These are phyloP conservation scores for Penicillium lividum DNA, from an alignment of 495 filamentous ascomycete genomes.

Conservation along the genomic window DNA sequence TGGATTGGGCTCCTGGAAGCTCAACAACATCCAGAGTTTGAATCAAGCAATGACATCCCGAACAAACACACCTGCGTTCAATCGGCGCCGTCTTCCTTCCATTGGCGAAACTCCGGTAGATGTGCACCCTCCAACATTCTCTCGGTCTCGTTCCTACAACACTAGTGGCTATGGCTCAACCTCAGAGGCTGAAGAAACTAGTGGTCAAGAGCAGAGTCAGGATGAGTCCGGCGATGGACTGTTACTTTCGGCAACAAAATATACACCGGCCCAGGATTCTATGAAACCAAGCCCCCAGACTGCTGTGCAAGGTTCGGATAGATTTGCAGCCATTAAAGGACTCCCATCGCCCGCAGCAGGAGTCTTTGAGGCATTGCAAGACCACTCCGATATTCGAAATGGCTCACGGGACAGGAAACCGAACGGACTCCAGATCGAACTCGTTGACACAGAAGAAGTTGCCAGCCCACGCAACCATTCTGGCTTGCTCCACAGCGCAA, in stretches of 20 bases:
- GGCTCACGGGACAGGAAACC: constrained; percentile 81
- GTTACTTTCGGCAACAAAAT: constrained; percentile 53
- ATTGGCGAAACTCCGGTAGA: constrained; percentile 76
- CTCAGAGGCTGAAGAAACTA: constrained; percentile 45
- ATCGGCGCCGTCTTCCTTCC: constrained; percentile 72
- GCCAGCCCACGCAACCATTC: constrained; percentile 23
- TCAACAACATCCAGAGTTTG: constrained; percentile 55
- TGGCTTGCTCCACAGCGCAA: constrained; percentile 39
- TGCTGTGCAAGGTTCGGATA: constrained; percentile 49
- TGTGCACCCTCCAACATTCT: constrained; percentile 50
- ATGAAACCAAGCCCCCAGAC: constrained; percentile 52
- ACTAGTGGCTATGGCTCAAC: constrained; percentile 51
- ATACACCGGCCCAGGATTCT: constrained; percentile 45
- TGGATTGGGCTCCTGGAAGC: constrained; percentile 66
- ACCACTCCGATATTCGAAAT: constrained; percentile 60
- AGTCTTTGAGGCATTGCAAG: constrained; percentile 57
- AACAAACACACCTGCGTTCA: constrained; percentile 71
- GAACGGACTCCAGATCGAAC: constrained; percentile 73
- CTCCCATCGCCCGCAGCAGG: constrained; percentile 60
- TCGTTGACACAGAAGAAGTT: constrained; percentile 56
- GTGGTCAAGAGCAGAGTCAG: constrained; percentile 31
- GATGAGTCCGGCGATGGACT: constrained; percentile 31
- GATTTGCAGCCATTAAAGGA: constrained; percentile 47
- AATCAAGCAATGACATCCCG: constrained; percentile 72
- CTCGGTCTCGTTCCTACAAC: constrained; percentile 38